These are phyloP conservation scores for Pyrus pyrifolia DNA, from an alignment of 306 rosid species.

Conservation along the genomic window DNA sequence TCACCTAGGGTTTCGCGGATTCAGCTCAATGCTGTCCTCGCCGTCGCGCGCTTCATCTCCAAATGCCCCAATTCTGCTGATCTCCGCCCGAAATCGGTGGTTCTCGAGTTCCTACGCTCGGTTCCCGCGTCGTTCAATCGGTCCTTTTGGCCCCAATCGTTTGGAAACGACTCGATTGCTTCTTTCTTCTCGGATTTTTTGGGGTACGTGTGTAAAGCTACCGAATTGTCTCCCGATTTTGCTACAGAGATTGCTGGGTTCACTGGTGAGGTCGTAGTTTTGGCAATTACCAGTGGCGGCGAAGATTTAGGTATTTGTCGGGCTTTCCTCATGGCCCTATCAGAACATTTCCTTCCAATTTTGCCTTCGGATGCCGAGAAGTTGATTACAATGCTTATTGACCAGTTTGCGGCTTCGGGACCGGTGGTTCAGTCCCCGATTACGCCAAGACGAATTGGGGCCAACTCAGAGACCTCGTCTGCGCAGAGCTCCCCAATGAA, in stretches of 20 bases:
- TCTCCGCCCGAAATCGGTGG: slow-evolving; percentile 65
- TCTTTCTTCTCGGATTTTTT: slow-evolving; percentile 59
- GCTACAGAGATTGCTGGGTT: slow-evolving; percentile 49
- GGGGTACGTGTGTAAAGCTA: slow-evolving; percentile 46
- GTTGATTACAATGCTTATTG: slow-evolving; percentile 52
- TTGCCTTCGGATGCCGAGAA: slow-evolving; percentile 46
- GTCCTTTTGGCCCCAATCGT: slow-evolving; percentile 83
- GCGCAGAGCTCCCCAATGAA: slow-evolving; percentile 80
- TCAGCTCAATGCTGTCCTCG: slow-evolving; percentile 91
- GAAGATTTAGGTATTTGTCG: slow-evolving; percentile 54
- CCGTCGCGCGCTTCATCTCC: slow-evolving; percentile 75
- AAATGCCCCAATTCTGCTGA: slow-evolving; percentile 58
- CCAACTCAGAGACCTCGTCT: slow-evolving; percentile 49
- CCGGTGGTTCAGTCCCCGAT: slow-evolving; percentile 29
- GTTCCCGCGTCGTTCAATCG: slow-evolving; percentile 57
- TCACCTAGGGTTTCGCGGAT: slow-evolving; percentile 78
- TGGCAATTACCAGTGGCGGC: slow-evolving; percentile 34
- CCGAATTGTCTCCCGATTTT: slow-evolving; percentile 62
- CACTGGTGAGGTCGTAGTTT: slow-evolving; percentile 49
- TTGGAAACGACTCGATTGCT: slow-evolving; percentile 45
- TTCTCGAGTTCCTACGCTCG: slow-evolving; percentile 63
- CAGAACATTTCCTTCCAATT: slow-evolving; percentile 65
- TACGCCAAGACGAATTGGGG: slow-evolving; percentile 34
- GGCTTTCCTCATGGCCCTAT: slow-evolving; percentile 58
- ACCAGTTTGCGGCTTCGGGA: slow-evolving; percentile 42